Evolutionary conservation across 2,329 filamentous ascomycete species (phyloP), one percentile per base, ranked within the genome.

Genomic region (Pyrenochaeta sp.): DNA sequence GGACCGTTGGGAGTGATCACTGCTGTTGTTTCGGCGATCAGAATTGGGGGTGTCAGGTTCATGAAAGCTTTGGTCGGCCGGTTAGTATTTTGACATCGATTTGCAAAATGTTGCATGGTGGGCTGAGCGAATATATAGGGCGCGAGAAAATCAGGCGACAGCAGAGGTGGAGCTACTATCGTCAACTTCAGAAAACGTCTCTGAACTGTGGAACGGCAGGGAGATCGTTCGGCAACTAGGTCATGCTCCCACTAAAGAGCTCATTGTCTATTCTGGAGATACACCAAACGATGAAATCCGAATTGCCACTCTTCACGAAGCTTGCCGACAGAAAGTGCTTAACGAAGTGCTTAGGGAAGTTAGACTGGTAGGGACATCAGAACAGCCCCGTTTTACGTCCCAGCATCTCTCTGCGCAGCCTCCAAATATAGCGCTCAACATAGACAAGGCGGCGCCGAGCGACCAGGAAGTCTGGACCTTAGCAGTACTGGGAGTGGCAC

Each of bases 91-190:
- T 17, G n/a, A 17, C 33, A 4, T n/a, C 33, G 12, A 27, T 5
- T 4, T 5, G 23, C 9, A 27, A 27, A 27, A 5, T 27, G 4
- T 27, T 9, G 23, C 23, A 9, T 27, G 23, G 23, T 27, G 23
- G 23, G 4, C 29, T 58, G 1, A 21, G 62, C 9, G 45, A 78
- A 6, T 75, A 77, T 1, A 5, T 9, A 60, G 57, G 2, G 50
- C 56, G 7, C 21, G 56, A 21, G 56, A 60, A 29, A 49, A 41
- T 5, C 1, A 17, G 4, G 32, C 41, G 1, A 49, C 33, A 7
- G 71, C 69, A 1, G 71, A 75, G 20, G 35, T 62, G 3, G 68
- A 74, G 18, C 49, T 69, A 4, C 69, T 73, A 51, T 69, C 69
- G 0, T 73, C 70, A 0, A 73, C 67, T 0, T 72, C 60, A 33